These are phyloP conservation scores for Eucalyptus polybractea DNA, from an alignment of 345 rosid species.

Conservation along the genomic window DNA sequence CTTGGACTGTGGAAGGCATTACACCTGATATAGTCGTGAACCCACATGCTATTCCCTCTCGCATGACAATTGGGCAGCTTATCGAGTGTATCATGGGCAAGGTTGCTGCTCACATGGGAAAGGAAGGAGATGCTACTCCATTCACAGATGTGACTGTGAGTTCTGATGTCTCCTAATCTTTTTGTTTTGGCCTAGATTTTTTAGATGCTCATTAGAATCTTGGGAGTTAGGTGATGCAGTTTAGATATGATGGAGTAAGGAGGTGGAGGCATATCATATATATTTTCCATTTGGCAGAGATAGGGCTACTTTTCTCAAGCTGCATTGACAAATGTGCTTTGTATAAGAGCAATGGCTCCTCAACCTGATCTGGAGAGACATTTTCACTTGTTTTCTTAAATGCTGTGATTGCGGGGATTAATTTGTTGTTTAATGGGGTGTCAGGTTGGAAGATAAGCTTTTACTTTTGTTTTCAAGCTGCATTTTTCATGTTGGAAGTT, in stretches of 20 bases:
- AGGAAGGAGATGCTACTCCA: conserved; percentile 99
- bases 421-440: background rate
- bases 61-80: conserved; percentile 98
- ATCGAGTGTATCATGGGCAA: conserved; percentile 99
- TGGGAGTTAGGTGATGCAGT: background rate
- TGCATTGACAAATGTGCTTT: background rate
- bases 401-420: background rate
- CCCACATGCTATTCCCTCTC: conserved; percentile 99
- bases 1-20: conserved; percentile 96
- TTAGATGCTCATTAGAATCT: background rate
- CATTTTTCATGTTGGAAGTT: background rate
- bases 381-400: background rate
- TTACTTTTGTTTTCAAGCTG: background rate
- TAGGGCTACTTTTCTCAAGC: background rate
- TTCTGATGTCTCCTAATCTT: background rate
- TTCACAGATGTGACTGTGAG: conserved; percentile 97
- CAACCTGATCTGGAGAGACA: background rate
- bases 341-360: background rate
- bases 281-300: background rate
- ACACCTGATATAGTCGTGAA: conserved; percentile 91
- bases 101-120: conserved; percentile 99
- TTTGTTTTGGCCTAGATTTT: background rate
- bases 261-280: background rate
- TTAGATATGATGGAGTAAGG: background rate
- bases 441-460: background rate